phyloP scores from a whole-genome alignment of 768 basidiomycete species.

The Rhodocollybia butyracea region DNA sequence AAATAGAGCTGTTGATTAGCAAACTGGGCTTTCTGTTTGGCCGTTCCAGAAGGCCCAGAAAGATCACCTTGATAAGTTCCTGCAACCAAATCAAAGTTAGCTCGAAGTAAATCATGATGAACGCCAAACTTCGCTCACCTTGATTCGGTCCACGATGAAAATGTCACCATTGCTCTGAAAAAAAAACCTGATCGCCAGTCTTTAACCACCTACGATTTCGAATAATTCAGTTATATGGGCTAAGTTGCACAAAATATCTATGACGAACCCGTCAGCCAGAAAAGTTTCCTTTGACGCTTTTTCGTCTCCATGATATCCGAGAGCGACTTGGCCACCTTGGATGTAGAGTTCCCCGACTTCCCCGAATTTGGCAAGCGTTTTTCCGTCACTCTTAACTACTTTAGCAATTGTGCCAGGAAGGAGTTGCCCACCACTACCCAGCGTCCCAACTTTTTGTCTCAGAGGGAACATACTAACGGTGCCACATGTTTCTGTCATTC shows the following conservation, averaged over 20 bases:
- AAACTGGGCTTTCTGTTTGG: too few species aligned
- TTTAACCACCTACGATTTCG: conserved; percentile 31
- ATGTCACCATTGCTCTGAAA: conserved; percentile 43
- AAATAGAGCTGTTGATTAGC: background rate
- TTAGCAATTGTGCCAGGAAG: conserved; percentile 38
- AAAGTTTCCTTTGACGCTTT: conserved; percentile 37
- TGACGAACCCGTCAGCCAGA: conserved; percentile 37
- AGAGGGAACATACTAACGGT: conserved; percentile 32
- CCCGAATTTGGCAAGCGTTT: conserved; percentile 32
- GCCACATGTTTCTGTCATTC: conserved; percentile 43
- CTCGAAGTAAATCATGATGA: background rate
- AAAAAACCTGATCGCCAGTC: conserved; percentile 45
- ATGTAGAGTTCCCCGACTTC: conserved; percentile 43
- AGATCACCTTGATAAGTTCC: conserved; percentile 11
- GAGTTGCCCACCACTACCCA: conserved; percentile 39
- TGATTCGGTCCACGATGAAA: conserved; percentile 48
- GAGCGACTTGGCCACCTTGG: conserved; percentile 30
- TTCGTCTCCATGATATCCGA: conserved; percentile 37
- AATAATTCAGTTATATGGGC: conserved; percentile 14
- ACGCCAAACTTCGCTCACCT: conserved; percentile 27
- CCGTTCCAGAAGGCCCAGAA: too few species aligned
- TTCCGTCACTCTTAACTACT: conserved; percentile 39
- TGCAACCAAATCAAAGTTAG: background rate
- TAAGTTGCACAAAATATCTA: background rate
- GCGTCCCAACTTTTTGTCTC: conserved; percentile 27